Conservation (phyloP, 306 rosid genomes). For the Pterocarpus macrocarpus region DNA sequence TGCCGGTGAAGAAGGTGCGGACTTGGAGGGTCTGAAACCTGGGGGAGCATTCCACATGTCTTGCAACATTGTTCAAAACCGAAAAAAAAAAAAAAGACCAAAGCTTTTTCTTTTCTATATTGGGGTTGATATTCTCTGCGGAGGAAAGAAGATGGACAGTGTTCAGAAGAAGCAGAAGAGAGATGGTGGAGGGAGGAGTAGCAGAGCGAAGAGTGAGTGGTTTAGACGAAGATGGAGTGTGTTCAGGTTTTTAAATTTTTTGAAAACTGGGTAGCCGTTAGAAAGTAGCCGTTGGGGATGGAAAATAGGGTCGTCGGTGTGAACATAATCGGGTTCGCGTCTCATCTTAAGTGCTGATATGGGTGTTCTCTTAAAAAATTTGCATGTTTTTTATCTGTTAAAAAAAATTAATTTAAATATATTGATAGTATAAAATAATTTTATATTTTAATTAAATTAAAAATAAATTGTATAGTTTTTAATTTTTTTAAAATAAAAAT, state of each 20-base stretch:
- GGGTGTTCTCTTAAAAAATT: neutral
- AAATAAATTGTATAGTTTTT: no score
- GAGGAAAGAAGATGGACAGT: slow-evolving; percentile 29
- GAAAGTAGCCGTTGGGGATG: slow-evolving; percentile 46
- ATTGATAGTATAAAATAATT: no score
- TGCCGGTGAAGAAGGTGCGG: slow-evolving; percentile 97
- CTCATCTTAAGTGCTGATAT: neutral
- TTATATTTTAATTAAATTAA: no score
- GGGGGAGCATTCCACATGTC: slow-evolving; percentile 98
- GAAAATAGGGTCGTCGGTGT: no score
- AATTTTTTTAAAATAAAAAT: no score
- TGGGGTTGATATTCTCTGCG: neutral
- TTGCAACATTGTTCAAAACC: slow-evolving; percentile 62
- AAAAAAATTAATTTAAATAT: no score
- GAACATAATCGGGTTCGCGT: slow-evolving; percentile 2
- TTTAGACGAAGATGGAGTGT: slow-evolving; percentile 10
- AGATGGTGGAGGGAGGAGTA: neutral
- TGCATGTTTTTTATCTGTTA: neutral
- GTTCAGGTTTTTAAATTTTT: slow-evolving; percentile 41
- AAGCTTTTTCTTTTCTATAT: neutral
- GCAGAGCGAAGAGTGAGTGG: slow-evolving; percentile 32
- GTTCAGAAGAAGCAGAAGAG: neutral
- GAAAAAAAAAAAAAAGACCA: neutral
- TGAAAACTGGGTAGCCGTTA: slow-evolving; percentile 62
- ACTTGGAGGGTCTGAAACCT: slow-evolving; percentile 91